Percentiles rank a stretch among this genome's conserved stretches.
These are phyloP conservation scores for Xerocomus spinulosus DNA, from an alignment of 768 basidiomycete species.

Conservation along the genomic window DNA sequence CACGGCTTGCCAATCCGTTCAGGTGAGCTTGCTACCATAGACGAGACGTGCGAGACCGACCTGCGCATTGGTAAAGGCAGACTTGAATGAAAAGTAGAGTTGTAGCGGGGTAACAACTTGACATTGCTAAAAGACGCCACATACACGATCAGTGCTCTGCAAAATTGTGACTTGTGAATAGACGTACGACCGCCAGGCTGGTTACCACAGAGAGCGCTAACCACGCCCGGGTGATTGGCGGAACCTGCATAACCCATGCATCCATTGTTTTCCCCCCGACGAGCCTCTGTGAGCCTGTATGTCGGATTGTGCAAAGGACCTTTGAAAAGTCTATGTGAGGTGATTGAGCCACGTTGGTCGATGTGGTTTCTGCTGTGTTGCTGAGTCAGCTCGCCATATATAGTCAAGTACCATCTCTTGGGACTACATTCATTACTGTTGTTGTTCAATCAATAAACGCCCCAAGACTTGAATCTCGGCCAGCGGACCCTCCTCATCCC, in stretches of 20 bases:
- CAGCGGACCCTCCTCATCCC: conserved; percentile 57
- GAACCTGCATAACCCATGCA: conserved; percentile 88
- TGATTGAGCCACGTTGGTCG: too few relatives aligned
- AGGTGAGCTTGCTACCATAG: conserved; percentile 9
- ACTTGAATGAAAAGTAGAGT: conserved; percentile 88
- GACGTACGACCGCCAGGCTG: conserved; percentile 82
- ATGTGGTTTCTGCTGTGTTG: conserved; percentile 5
- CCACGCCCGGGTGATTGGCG: conserved; percentile 88
- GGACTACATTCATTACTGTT: too few relatives aligned
- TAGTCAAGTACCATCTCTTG: too few relatives aligned
- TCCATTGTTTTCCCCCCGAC: conserved; percentile 52
- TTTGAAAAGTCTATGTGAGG: background rate
- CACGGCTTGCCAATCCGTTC: conserved; percentile 54
- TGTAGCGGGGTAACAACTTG: conserved; percentile 87
- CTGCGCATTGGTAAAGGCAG: conserved; percentile 78
- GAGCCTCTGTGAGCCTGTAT: conserved; percentile 1
- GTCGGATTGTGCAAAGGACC: background rate
- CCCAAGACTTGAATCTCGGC: conserved; percentile 47
- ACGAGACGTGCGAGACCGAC: conserved; percentile 23
- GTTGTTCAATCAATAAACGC: conserved; percentile 33
- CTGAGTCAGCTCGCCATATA: conserved; percentile 26
- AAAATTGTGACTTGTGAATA: background rate
- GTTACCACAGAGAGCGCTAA: conserved; percentile 71
- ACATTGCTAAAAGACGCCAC: conserved; percentile 63
- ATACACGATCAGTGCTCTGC: conserved; percentile 3